phyloP scores from a whole-genome alignment of 75 land plant genomes.

The Adiantum capillusveneris region DNA sequence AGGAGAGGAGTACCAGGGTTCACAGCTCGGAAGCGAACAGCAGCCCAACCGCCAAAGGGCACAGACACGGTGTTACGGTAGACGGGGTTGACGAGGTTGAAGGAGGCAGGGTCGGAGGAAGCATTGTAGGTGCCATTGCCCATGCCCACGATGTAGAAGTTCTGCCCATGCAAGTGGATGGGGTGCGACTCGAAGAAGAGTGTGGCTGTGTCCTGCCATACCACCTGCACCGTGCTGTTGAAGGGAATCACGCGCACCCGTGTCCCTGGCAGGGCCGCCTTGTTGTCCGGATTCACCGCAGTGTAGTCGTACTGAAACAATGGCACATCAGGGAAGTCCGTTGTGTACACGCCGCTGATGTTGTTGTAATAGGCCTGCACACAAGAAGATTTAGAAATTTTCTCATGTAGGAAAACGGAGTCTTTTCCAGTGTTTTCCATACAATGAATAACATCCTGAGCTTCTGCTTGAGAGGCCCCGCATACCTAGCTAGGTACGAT shows the following conservation, averaged over 20 bases:
- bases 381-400: no score
- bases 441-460: no score
- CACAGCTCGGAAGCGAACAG: slow-evolving; percentile 25
- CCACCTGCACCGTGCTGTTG: slow-evolving; percentile 13
- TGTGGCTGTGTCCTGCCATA: slow-evolving; percentile 24
- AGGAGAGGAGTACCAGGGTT: slow-evolving; percentile 23
- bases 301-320: slow-evolving; percentile 32
- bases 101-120: slow-evolving; percentile 1
- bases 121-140: slow-evolving; percentile 32
- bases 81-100: slow-evolving; percentile 33
- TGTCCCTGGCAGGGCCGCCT: slow-evolving; percentile 11
- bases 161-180: slow-evolving; percentile 30
- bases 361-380: background rate
- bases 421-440: no score
- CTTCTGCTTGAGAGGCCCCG: no score
- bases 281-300: slow-evolving; percentile 33
- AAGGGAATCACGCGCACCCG: slow-evolving; percentile 7
- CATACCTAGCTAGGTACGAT: no score
- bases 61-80: slow-evolving; percentile 23
- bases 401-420: no score
- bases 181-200: slow-evolving; percentile 25
- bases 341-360: slow-evolving; percentile 24
- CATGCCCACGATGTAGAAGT: slow-evolving; percentile 19
- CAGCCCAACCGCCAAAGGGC: slow-evolving; percentile 27
- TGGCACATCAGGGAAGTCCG: slow-evolving; percentile 28